Percentiles rank a stretch among this genome's conserved stretches.
These are phyloP conservation scores for Colletotrichum endophyticum DNA, from an alignment of 2,329 filamentous ascomycete genomes.

Conservation along the genomic window DNA sequence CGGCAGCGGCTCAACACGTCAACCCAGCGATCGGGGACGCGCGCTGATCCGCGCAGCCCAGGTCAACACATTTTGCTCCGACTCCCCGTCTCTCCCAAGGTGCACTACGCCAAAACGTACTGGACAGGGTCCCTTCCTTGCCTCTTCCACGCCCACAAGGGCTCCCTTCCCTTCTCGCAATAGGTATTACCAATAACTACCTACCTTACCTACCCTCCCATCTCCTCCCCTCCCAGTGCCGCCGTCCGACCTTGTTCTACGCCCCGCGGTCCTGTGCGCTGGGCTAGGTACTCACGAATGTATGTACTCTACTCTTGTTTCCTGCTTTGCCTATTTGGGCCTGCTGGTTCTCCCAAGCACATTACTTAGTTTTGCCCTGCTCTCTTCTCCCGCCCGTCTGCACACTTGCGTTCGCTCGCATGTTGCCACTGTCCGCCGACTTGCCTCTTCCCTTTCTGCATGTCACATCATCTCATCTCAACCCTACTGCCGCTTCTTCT, in stretches of 20 bases:
- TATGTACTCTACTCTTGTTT: neutral
- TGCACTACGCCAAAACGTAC: neutral
- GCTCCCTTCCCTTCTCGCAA: neutral
- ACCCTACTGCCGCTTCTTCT: neutral
- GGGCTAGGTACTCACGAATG: neutral
- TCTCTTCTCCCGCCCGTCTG: neutral
- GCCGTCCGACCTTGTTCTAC: neutral
- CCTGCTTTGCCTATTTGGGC: neutral
- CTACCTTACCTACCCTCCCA: neutral
- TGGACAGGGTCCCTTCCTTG: neutral
- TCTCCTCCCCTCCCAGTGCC: neutral
- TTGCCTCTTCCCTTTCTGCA: neutral
- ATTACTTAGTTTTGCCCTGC: neutral
- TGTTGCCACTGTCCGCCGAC: slow-evolving; percentile 6
- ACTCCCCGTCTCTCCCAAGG: neutral
- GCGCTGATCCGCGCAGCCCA: neutral
- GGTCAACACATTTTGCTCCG: neutral
- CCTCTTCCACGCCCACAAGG: neutral
- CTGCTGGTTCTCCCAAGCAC: neutral
- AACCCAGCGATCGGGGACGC: neutral
- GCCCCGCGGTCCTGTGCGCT: neutral
- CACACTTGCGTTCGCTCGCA: neutral
- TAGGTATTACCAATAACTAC: neutral
- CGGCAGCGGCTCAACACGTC: slow-evolving; percentile 20
- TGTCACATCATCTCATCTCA: neutral